A percentile compares a stretch with the other conserved stretches of the same genome.
Evolutionary conservation across 805 yeast genomes (phyloP).

Genomic region (Hanseniaspora nectarophila): DNA sequence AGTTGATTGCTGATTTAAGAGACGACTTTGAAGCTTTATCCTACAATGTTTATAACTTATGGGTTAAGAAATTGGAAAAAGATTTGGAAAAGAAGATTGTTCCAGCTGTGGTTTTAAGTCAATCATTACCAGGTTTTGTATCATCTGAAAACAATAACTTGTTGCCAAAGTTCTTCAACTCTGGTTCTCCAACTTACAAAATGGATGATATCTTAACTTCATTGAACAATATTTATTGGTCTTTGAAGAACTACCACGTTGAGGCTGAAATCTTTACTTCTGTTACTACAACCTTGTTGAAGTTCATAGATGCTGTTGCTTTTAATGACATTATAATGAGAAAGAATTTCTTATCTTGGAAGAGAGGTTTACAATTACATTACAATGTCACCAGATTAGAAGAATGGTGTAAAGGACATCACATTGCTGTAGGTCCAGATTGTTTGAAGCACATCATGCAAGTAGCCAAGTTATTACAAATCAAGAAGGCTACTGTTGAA

Average conservation of each 20-base stretch:
- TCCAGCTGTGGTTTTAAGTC: slow-evolving; percentile 90
- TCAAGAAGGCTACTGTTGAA: slow-evolving; percentile 75
- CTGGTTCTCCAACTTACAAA: slow-evolving; percentile 51
- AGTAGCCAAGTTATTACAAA: slow-evolving; percentile 83
- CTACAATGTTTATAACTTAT: slow-evolving; percentile 86
- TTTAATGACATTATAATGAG: slow-evolving; percentile 93
- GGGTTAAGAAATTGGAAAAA: slow-evolving; percentile 92
- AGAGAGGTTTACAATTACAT: slow-evolving; percentile 90
- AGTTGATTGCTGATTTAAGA: slow-evolving; percentile 78
- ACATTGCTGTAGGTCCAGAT: slow-evolving; percentile 73
- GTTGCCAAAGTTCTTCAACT: slow-evolving; percentile 68
- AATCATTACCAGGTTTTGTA: slow-evolving; percentile 89
- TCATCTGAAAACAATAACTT: slow-evolving; percentile 73
- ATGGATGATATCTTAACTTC: slow-evolving; percentile 91
- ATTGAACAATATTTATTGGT: slow-evolving; percentile 82
- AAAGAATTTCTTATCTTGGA: slow-evolving; percentile 90
- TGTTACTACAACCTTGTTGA: slow-evolving; percentile 69
- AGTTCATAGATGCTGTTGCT: slow-evolving; percentile 82
- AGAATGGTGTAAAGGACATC: slow-evolving; percentile 96
- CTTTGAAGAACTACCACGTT: slow-evolving; percentile 80
- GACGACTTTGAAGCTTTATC: slow-evolving; percentile 89
- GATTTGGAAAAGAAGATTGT: slow-evolving; percentile 82
- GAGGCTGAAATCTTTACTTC: slow-evolving; percentile 76
- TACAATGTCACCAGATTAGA: slow-evolving; percentile 92
- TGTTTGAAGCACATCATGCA: slow-evolving; percentile 79